A percentile compares a stretch with the other conserved stretches of the same genome.
Evolutionary conservation across 176 grass and related monocot species (phyloP).

Genomic region (Carex littledalei): DNA sequence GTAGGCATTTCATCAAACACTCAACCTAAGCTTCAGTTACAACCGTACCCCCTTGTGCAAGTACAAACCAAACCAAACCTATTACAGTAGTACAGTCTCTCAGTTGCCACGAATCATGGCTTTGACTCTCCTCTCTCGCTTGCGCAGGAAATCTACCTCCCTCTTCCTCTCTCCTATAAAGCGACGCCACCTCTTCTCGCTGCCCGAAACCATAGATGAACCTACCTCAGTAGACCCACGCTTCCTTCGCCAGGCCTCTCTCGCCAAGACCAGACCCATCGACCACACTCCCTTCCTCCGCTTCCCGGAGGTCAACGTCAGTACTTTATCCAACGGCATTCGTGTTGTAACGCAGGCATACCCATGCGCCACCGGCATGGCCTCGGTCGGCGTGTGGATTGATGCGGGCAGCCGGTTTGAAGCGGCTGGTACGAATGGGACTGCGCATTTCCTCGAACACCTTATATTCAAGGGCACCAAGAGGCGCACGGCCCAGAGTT

Average conservation of each 20-base stretch:
- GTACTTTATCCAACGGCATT: conserved; percentile 65
- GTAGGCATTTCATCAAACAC: conserved; percentile 30
- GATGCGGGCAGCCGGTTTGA: conserved; percentile 95
- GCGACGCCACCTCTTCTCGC: conserved; percentile 35
- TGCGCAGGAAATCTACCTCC: conserved; percentile 34
- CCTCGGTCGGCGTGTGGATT: conserved; percentile 87
- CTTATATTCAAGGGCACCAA: conserved; percentile 96
- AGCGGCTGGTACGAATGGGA: conserved; percentile 78
- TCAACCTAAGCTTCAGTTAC: conserved; percentile 15
- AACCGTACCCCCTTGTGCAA: background rate
- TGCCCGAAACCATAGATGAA: conserved; percentile 20
- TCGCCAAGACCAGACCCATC: conserved; percentile 36
- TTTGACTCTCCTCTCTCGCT: conserved; percentile 8
- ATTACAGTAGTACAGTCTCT: background rate
- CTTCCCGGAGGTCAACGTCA: conserved; percentile 52
- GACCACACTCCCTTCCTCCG: conserved; percentile 68
- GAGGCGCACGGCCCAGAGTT: conserved; percentile 47
- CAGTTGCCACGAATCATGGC: background rate
- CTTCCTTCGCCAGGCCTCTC: conserved; percentile 60
- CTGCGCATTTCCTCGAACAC: conserved; percentile 98
- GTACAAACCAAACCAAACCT: background rate
- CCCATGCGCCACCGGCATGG: conserved; percentile 55
- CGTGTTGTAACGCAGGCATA: conserved; percentile 72
- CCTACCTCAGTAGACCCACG: conserved; percentile 30
- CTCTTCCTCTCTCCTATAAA: background rate